These are phyloP conservation scores for Kwoniella europaea DNA, from an alignment of 768 basidiomycete genomes.

Conservation along the genomic window DNA sequence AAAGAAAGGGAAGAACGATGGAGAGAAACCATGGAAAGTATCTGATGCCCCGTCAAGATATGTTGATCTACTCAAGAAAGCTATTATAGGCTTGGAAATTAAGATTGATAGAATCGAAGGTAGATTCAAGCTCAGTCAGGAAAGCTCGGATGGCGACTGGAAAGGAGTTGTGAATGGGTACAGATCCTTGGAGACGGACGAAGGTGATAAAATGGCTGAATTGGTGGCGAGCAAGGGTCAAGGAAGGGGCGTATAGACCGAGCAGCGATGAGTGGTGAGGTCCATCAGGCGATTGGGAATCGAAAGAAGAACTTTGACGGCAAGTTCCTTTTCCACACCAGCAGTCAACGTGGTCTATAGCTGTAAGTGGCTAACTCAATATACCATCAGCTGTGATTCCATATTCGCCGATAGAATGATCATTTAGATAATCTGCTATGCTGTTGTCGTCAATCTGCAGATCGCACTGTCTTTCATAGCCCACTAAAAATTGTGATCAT, in stretches of 20 bases:
- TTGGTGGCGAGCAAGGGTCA: slow-evolving; percentile 25
- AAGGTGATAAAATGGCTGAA: slow-evolving; percentile 41
- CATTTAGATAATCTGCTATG: too few species aligned
- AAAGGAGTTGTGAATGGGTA: slow-evolving; percentile 54
- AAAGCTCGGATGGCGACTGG: slow-evolving; percentile 51
- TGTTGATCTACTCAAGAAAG: slow-evolving; percentile 51
- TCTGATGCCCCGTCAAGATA: slow-evolving; percentile 52
- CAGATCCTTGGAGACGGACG: slow-evolving; percentile 35
- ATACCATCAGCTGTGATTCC: too few species aligned
- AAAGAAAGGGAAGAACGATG: slow-evolving; percentile 3
- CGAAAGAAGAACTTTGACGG: too few species aligned
- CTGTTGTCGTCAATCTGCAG: too few species aligned
- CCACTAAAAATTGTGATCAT: not conserved
- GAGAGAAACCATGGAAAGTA: slow-evolving; percentile 45
- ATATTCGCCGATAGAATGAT: too few species aligned
- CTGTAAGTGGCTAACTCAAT: too few species aligned
- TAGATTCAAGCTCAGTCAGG: slow-evolving; percentile 55
- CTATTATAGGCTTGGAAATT: slow-evolving; percentile 56
- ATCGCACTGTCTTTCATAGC: too few species aligned
- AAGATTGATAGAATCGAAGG: slow-evolving; percentile 52
- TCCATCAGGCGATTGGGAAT: not conserved
- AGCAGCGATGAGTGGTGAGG: not conserved
- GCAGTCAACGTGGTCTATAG: too few species aligned
- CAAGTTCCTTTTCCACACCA: too few species aligned
- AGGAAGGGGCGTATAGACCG: not conserved